phyloP scores from a whole-genome alignment of 2,329 filamentous ascomycete genomes.

The Fusarium devonianum region DNA sequence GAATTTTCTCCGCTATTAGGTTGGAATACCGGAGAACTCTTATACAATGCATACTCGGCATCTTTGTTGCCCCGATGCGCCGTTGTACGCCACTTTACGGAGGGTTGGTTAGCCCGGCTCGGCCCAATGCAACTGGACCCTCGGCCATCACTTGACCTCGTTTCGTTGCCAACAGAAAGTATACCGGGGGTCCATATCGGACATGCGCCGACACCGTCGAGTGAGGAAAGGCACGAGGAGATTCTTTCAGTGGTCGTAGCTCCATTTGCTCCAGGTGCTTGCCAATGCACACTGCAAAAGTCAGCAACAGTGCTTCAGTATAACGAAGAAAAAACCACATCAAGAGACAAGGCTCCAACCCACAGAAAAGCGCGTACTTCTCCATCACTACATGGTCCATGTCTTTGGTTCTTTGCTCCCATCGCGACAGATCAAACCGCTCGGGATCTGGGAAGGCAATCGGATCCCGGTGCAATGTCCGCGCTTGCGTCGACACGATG shows the following conservation, averaged over 20 bases:
- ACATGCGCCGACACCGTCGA: background rate
- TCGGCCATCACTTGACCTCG: too few relatives aligned
- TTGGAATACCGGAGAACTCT: too few relatives aligned
- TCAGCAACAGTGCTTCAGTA: too few relatives aligned
- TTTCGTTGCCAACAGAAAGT: background rate
- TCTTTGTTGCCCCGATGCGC: too few relatives aligned
- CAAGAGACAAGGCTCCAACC: background rate
- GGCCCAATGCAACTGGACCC: too few relatives aligned
- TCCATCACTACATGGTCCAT: background rate
- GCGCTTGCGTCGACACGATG: conserved; percentile 52
- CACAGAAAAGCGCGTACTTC: conserved; percentile 3
- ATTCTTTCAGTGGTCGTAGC: background rate
- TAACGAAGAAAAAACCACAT: too few relatives aligned
- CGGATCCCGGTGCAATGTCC: conserved; percentile 51
- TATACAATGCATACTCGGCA: too few relatives aligned
- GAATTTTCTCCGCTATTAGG: too few relatives aligned
- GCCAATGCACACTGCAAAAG: background rate
- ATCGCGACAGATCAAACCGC: background rate
- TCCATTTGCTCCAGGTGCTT: conserved; percentile 2
- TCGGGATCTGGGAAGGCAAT: background rate
- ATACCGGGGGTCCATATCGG: background rate
- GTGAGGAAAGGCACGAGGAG: background rate
- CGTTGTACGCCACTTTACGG: too few relatives aligned
- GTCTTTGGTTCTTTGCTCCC: background rate
- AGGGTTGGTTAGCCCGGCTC: too few relatives aligned